Evolutionary conservation across 176 grass and related monocot species (phyloP).

Genomic region (Bolboschoenus planiculmis): DNA sequence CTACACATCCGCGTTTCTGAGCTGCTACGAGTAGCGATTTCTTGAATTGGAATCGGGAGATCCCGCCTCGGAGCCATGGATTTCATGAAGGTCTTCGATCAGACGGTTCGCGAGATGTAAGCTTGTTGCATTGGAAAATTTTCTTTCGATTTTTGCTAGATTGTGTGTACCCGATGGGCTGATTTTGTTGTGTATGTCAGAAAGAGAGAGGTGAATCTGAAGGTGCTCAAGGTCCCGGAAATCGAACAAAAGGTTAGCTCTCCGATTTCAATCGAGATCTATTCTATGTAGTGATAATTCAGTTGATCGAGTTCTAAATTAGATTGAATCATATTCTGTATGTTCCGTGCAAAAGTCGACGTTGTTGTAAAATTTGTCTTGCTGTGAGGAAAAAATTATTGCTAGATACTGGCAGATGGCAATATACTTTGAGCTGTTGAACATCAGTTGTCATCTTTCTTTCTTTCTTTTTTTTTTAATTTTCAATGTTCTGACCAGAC

Average conservation of each 20-base stretch:
- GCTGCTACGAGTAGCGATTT: background rate
- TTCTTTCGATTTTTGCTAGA: background rate
- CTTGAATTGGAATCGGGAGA: background rate
- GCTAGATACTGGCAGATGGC: background rate
- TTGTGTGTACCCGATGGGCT: background rate
- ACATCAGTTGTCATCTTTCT: background rate
- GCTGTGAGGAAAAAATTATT: background rate
- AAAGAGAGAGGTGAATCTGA: slow-evolving; percentile 99
- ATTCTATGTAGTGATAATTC: background rate
- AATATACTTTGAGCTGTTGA: background rate
- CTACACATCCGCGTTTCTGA: background rate
- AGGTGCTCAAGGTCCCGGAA: slow-evolving; percentile 99
- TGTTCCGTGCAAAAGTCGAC: background rate
- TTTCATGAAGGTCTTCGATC: slow-evolving; percentile 98
- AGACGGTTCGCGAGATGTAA: slow-evolving; percentile 98
- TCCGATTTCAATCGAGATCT: slow-evolving; percentile 31
- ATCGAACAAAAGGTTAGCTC: slow-evolving; percentile 92
- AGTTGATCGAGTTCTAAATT: background rate
- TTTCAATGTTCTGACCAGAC: background rate
- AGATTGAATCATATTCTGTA: background rate
- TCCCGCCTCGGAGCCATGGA: slow-evolving; percentile 46
- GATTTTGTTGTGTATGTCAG: slow-evolving; percentile 44
- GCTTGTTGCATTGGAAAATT: slow-evolving; percentile 15
- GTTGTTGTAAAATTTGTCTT: background rate
- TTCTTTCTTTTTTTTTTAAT: background rate